Evolutionary conservation across 2,329 filamentous ascomycete species (phyloP).

Genomic region (Penicillium sp.): DNA sequence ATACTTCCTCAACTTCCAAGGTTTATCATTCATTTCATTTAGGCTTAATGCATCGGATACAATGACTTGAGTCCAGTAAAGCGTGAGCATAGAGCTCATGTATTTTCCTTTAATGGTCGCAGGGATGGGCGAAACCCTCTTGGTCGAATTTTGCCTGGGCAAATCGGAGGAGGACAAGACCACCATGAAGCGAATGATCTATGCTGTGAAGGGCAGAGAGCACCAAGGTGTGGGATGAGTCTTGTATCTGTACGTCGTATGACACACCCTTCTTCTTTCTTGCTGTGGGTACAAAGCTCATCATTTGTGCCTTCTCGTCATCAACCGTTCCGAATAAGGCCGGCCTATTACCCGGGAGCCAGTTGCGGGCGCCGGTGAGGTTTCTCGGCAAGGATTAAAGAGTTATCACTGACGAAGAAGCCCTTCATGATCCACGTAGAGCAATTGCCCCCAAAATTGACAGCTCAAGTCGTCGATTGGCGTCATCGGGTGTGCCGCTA

Average conservation of each 20-base stretch:
- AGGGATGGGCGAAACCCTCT: not conserved
- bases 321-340: not conserved
- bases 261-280: not conserved
- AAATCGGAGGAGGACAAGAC: not conserved
- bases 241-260: not conserved
- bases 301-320: not conserved
- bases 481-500: constrained; percentile 23
- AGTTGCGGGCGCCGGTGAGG: not conserved
- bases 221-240: not conserved
- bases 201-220: not conserved
- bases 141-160: not conserved
- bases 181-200: not conserved
- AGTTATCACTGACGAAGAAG: not conserved
- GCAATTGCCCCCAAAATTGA: constrained; percentile 76
- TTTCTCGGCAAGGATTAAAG: not conserved
- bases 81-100: not conserved
- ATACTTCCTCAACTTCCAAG: not conserved
- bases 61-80: not conserved
- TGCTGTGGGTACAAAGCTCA: not conserved
- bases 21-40: not conserved
- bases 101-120: not conserved
- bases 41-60: too few species aligned
- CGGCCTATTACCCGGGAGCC: not conserved
- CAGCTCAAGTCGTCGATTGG: constrained; percentile 55
- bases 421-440: constrained; percentile 57